Conservation (phyloP, 202 grass and related monocot species). For the Eragrostis tef region DNA sequence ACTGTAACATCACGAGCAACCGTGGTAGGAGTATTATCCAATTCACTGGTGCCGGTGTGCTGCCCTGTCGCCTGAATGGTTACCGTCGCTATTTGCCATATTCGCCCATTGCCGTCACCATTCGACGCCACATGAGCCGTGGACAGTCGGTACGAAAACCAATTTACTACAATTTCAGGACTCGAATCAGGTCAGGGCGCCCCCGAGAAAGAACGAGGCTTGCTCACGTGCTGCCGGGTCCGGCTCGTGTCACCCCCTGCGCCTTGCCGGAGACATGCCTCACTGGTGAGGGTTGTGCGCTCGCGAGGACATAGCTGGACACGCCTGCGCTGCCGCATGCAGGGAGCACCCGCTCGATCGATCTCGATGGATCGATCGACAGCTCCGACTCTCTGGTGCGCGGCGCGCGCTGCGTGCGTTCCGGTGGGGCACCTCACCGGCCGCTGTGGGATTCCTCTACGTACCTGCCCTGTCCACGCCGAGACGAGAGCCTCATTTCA, state of each 20-base stretch:
- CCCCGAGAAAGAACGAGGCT: not conserved
- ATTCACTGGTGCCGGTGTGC: not conserved
- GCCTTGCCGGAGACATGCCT: slow-evolving; percentile 51
- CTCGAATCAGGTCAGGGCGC: not conserved
- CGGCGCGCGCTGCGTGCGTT: slow-evolving; percentile 23
- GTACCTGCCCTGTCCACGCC: not conserved
- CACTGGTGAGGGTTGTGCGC: slow-evolving; percentile 42
- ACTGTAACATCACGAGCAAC: slow-evolving; percentile 7
- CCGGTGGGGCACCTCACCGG: slow-evolving; percentile 19
- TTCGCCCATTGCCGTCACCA: not conserved
- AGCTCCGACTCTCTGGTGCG: slow-evolving; percentile 35
- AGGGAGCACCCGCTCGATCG: slow-evolving; percentile 21
- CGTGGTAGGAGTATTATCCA: not conserved
- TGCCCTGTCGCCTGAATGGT: slow-evolving; percentile 1
- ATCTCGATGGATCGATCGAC: not conserved
- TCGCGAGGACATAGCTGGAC: slow-evolving; percentile 44
- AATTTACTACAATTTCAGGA: not conserved
- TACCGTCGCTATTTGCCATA: not conserved
- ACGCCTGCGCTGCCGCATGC: slow-evolving; percentile 10
- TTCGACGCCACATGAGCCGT: not conserved
- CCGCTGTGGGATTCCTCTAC: slow-evolving; percentile 34
- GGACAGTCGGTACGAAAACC: not conserved
- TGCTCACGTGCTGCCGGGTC: slow-evolving; percentile 38
- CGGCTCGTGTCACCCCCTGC: slow-evolving; percentile 46
- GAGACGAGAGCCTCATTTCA: slow-evolving; percentile 8